Evolutionary conservation across 345 rosid species (phyloP).

Genomic region (Acer campestre): DNA sequence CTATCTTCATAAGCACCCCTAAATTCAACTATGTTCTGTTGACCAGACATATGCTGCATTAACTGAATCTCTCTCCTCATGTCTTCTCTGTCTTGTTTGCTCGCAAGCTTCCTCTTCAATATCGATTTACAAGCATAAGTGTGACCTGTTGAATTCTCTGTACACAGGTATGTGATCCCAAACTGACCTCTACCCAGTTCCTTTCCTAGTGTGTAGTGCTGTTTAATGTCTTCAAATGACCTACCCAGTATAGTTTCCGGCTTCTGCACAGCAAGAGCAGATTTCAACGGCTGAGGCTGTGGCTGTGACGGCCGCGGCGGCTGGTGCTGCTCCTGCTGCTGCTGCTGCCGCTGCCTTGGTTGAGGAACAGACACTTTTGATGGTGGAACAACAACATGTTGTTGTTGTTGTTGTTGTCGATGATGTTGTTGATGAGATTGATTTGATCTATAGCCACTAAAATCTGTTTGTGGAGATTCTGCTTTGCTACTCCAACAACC

Average conservation of each 20-base stretch:
- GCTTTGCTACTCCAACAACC: slow-evolving; percentile 63
- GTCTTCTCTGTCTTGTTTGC: slow-evolving; percentile 66
- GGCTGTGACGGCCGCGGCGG: slow-evolving; percentile 2
- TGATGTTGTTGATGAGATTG: slow-evolving; percentile 27
- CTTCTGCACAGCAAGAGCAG: slow-evolving; percentile 16
- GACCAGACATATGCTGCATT: slow-evolving; percentile 85
- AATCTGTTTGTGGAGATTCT: slow-evolving; percentile 31
- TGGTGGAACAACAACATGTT: slow-evolving; percentile 22
- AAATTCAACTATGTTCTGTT: slow-evolving; percentile 78
- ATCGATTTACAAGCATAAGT: slow-evolving; percentile 80
- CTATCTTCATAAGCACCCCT: slow-evolving; percentile 79
- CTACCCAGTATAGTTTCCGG: slow-evolving; percentile 62
- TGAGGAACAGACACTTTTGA: slow-evolving; percentile 34
- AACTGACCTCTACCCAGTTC: slow-evolving; percentile 89
- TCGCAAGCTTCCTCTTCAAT: slow-evolving; percentile 67
- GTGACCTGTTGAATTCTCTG: slow-evolving; percentile 71
- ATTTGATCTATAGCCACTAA: slow-evolving; percentile 29
- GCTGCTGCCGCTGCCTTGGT: slow-evolving; percentile 20
- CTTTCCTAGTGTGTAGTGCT: slow-evolving; percentile 53
- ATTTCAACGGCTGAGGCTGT: slow-evolving; percentile 18
- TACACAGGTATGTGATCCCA: slow-evolving; percentile 74
- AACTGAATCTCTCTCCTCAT: slow-evolving; percentile 74
- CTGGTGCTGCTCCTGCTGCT: slow-evolving; percentile 22
- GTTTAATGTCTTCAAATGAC: slow-evolving; percentile 68
- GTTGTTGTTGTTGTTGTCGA: slow-evolving; percentile 25